Percentiles rank a stretch among this genome's conserved stretches.
Conservation (phyloP, 2,329 filamentous ascomycete genomes). For the Pestalotiopsis sp. region DNA sequence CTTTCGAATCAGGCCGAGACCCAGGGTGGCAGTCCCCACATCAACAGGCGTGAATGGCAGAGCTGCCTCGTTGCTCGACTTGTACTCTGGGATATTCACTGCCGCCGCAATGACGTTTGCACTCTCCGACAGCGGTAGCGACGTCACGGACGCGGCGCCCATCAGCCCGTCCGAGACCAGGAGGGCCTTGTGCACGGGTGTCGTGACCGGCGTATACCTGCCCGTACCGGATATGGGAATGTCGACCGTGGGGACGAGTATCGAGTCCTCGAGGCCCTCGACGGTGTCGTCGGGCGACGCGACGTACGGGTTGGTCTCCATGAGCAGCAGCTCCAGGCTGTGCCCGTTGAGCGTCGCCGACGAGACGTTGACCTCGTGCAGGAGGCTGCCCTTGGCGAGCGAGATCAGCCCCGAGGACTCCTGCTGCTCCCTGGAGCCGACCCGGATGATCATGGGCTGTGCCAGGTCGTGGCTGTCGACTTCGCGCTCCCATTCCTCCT, state of each 20-base stretch:
- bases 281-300: slow-evolving; percentile 40
- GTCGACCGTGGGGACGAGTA: slow-evolving; percentile 77
- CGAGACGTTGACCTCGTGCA: slow-evolving; percentile 64
- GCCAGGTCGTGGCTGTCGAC: slow-evolving; percentile 53
- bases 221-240: slow-evolving; percentile 67
- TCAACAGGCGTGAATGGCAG: slow-evolving; percentile 63
- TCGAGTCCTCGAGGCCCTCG: slow-evolving; percentile 59
- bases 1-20: slow-evolving; percentile 68
- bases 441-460: slow-evolving; percentile 66
- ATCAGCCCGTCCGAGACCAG: slow-evolving; percentile 73
- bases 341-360: slow-evolving; percentile 63
- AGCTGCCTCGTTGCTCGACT: slow-evolving; percentile 34
- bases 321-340: slow-evolving; percentile 66
- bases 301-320: slow-evolving; percentile 53
- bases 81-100: slow-evolving; percentile 57
- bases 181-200: slow-evolving; percentile 82
- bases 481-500: slow-evolving; percentile 68
- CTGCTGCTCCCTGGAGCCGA: slow-evolving; percentile 38
- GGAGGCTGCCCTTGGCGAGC: slow-evolving; percentile 42
- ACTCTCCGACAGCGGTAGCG: slow-evolving; percentile 41
- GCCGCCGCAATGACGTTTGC: slow-evolving; percentile 52
- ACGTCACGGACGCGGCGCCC: slow-evolving; percentile 60
- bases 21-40: slow-evolving; percentile 61
- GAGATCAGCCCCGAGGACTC: slow-evolving; percentile 41
- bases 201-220: slow-evolving; percentile 68